These are phyloP conservation scores for Trypanosoma avium DNA, from an alignment of 208 protist genomes.

Conservation along the genomic window DNA sequence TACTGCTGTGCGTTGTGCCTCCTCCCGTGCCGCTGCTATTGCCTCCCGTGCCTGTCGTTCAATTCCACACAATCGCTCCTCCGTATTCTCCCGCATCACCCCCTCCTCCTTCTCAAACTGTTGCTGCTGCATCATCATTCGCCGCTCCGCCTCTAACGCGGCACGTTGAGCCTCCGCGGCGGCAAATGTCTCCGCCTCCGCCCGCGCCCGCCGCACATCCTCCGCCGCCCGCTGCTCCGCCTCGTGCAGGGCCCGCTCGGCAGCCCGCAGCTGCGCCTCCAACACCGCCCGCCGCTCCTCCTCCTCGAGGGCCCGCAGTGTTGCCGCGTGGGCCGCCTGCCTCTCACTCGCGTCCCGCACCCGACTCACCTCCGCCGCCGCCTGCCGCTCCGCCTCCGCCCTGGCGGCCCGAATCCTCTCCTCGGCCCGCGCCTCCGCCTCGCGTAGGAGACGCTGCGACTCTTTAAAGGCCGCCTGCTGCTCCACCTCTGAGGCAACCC, in stretches of 20 bases:
- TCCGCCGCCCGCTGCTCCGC: constrained; percentile 44
- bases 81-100: constrained; percentile 16
- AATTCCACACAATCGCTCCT: constrained; percentile 37
- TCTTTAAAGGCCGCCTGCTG: not conserved
- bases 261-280: constrained; percentile 55
- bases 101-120: constrained; percentile 36
- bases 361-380: constrained; percentile 33
- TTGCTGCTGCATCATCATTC: constrained; percentile 28
- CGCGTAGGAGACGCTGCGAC: constrained; percentile 31
- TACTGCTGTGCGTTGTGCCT: constrained; percentile 34
- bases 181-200: constrained; percentile 41
- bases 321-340: constrained; percentile 40
- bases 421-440: constrained; percentile 48
- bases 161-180: constrained; percentile 40
- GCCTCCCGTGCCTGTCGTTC: constrained; percentile 41
- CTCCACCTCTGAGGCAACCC: constrained; percentile 11
- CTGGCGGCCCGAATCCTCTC: constrained; percentile 48
- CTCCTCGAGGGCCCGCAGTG: constrained; percentile 43
- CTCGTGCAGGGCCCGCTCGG: constrained; percentile 49
- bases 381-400: constrained; percentile 36
- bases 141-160: constrained; percentile 33
- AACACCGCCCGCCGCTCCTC: constrained; percentile 48
- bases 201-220: constrained; percentile 37
- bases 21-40: constrained; percentile 37
- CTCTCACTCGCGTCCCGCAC: constrained; percentile 39